Percentiles rank a stretch among this genome's conserved stretches.
phyloP scores from a whole-genome alignment of 441 rosid genomes.

The Viola pubescens region DNA sequence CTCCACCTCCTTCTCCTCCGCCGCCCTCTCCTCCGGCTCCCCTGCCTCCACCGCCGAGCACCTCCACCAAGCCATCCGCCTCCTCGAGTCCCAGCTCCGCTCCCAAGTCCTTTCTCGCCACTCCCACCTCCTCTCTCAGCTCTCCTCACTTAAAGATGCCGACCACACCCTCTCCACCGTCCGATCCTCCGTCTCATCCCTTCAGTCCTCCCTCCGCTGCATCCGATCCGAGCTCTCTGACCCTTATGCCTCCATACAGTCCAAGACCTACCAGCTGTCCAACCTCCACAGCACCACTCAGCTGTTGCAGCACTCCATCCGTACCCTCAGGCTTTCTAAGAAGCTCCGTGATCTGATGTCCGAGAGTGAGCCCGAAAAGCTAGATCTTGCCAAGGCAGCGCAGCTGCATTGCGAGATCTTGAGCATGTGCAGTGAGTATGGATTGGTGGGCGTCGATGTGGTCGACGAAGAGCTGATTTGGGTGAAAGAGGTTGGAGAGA shows the following conservation, averaged over 20 bases:
- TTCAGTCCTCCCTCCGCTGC: slow-evolving; percentile 71
- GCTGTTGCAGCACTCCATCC: slow-evolving; percentile 69
- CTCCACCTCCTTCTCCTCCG: slow-evolving; percentile 78
- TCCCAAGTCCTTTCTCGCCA: slow-evolving; percentile 85
- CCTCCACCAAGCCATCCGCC: slow-evolving; percentile 86
- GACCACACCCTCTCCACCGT: slow-evolving; percentile 76
- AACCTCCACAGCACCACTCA: slow-evolving; percentile 67
- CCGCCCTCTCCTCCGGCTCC: slow-evolving; percentile 92
- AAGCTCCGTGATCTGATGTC: slow-evolving; percentile 77
- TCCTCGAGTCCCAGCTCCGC: slow-evolving; percentile 88
- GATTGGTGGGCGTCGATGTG: slow-evolving; percentile 59
- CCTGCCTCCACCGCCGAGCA: slow-evolving; percentile 97
- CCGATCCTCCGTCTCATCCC: slow-evolving; percentile 75
- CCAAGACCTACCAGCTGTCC: slow-evolving; percentile 60
- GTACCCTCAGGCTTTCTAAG: slow-evolving; percentile 54
- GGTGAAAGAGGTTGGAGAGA: slow-evolving; percentile 60
- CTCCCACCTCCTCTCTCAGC: slow-evolving; percentile 66
- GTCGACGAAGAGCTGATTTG: slow-evolving; percentile 67
- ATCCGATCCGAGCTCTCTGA: slow-evolving; percentile 85
- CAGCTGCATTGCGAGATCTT: slow-evolving; percentile 78
- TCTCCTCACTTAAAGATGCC: slow-evolving; percentile 85
- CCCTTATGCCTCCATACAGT: slow-evolving; percentile 48
- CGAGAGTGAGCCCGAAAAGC: slow-evolving; percentile 41
- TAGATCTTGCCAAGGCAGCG: slow-evolving; percentile 89
- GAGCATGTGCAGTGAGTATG: slow-evolving; percentile 66